These are phyloP conservation scores for Fallopia convolvulus DNA, from an alignment of 148 eudicot species.

Conservation along the genomic window DNA sequence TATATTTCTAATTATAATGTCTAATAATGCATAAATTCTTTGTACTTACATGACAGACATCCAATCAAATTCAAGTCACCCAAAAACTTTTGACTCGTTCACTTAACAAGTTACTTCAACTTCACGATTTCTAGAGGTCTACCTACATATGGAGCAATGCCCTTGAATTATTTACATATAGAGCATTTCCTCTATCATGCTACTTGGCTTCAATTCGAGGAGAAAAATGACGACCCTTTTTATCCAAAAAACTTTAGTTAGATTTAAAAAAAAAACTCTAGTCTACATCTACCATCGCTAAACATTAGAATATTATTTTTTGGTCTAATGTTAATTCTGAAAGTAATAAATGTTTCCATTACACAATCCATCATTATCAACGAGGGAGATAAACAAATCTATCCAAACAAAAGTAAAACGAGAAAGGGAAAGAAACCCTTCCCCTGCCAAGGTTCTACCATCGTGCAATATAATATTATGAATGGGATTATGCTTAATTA, in stretches of 20 bases:
- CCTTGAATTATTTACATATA: too few species aligned
- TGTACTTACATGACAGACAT: too few species aligned
- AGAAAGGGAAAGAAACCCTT: background rate
- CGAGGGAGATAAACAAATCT: background rate
- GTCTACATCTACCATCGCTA: background rate
- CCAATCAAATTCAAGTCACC: too few species aligned
- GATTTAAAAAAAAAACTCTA: background rate
- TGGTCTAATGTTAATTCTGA: background rate
- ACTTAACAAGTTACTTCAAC: too few species aligned
- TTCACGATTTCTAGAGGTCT: too few species aligned
- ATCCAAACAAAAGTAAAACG: background rate
- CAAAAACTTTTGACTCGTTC: too few species aligned
- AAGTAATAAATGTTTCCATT: too few species aligned
- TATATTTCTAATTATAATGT: too few species aligned
- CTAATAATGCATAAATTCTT: too few species aligned
- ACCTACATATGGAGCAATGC: too few species aligned
- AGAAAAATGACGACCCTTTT: too few species aligned
- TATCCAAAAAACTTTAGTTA: background rate
- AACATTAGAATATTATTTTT: background rate
- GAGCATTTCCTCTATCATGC: too few species aligned
- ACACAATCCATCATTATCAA: background rate
- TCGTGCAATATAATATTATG: constrained; percentile 2
- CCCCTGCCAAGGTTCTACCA: background rate
- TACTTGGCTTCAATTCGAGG: background rate
- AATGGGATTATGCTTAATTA: background rate